Conservation (phyloP, 2,329 filamentous ascomycete species). For the Aspergillus melleus region DNA sequence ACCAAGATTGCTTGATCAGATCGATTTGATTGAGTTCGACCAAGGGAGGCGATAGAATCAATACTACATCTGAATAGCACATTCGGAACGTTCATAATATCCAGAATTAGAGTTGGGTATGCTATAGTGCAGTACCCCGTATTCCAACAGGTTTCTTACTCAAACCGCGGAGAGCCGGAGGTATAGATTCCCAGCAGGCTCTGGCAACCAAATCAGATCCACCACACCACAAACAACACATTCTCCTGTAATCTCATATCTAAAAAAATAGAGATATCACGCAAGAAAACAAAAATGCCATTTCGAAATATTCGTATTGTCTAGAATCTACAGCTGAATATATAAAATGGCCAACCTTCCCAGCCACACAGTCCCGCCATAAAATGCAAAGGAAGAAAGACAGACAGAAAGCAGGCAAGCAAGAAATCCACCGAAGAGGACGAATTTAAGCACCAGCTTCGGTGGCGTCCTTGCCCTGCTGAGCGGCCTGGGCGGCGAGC, state of each 20-base stretch:
- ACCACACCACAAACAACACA: too few relatives aligned
- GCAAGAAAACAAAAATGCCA: not conserved
- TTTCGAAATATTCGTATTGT: not conserved
- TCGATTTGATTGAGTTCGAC: too few relatives aligned
- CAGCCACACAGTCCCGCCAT: slow-evolving; percentile 7
- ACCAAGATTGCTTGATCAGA: too few relatives aligned
- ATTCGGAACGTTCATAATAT: too few relatives aligned
- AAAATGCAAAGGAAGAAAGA: slow-evolving; percentile 11
- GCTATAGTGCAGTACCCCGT: too few relatives aligned
- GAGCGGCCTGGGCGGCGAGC: slow-evolving; percentile 36
- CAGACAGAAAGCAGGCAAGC: slow-evolving; percentile 4
- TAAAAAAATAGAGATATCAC: not conserved
- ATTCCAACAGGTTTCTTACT: too few relatives aligned
- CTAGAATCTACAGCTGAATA: not conserved
- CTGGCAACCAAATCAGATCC: too few relatives aligned
- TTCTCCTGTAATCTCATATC: not conserved
- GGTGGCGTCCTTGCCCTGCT: slow-evolving; percentile 29
- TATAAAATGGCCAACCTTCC: slow-evolving; percentile 1
- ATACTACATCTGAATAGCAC: too few relatives aligned
- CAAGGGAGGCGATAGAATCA: too few relatives aligned
- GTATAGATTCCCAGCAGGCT: too few relatives aligned
- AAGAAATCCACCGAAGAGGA: not conserved
- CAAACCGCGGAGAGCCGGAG: too few relatives aligned
- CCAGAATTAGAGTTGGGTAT: too few relatives aligned
- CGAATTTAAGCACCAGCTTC: slow-evolving; percentile 30